Conservation (phyloP, 176 grass and related monocot species). For the Saccharum spontaneum region DNA sequence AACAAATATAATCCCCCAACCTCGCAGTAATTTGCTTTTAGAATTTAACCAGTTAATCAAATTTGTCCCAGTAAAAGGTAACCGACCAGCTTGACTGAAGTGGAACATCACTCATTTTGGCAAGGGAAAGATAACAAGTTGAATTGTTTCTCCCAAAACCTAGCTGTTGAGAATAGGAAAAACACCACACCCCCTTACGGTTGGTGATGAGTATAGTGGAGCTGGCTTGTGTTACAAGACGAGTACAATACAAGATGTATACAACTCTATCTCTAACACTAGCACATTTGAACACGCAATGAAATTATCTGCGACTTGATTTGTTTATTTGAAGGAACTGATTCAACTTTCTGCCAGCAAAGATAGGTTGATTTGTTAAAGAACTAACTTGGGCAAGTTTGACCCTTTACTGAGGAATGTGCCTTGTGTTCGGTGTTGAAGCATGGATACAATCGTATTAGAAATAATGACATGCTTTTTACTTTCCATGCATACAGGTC, state of each 20-base stretch:
- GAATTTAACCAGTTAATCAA: neutral
- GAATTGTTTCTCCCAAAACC: neutral
- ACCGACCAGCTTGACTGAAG: neutral
- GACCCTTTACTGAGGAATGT: neutral
- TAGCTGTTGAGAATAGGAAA: neutral
- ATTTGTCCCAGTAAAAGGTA: neutral
- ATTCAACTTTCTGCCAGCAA: neutral
- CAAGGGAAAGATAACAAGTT: slow-evolving; percentile 4
- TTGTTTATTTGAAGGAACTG: slow-evolving; percentile 4
- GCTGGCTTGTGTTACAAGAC: neutral
- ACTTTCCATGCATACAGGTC: slow-evolving; percentile 55
- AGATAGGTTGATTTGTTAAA: neutral
- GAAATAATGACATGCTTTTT: neutral
- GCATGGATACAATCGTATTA: neutral
- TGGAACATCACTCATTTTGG: neutral
- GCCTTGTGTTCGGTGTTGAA: slow-evolving; percentile 10
- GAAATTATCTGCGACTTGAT: slow-evolving; percentile 15
- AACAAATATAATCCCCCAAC: slow-evolving; percentile 9
- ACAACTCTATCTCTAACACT: neutral
- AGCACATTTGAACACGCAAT: neutral
- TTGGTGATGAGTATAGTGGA: neutral
- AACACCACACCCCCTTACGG: neutral
- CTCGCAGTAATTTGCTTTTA: neutral
- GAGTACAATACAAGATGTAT: neutral
- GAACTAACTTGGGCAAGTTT: neutral